Base-by-base conservation (phyloP, 2,329 filamentous ascomycete genomes). In the Pseudopithomyces chartarum region DNA sequence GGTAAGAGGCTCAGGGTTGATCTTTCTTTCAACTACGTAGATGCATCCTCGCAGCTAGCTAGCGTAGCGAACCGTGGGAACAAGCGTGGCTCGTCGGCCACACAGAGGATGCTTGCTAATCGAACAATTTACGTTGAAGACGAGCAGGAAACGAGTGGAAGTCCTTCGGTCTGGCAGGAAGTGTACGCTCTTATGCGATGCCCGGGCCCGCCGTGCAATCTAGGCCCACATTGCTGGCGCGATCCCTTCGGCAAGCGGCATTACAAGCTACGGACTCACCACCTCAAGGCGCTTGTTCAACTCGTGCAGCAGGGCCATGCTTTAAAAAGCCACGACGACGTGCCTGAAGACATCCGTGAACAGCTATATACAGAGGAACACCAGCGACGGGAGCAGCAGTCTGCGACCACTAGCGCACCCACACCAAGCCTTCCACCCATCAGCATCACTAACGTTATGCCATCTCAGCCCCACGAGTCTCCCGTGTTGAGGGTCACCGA, bases 231-330 rank as follows among this genome's bases (percentile, higher is more conserved):
- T 55, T 76, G 67, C 62, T 78, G 66, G 73, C 57, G 63, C 39
- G 68, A 76, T 55, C 68, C 69, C 19, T 17, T 61, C 29, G 53
- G 63, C 56, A 62, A 74, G 67, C 68, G 76, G 63, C 69, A 77
- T 57, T 69, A 75, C 47, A 69, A 60, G 53, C 65, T 76, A 0
- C 64, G 52, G 34, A 67, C 62, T 19, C 62, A 66, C 48, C 64
- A 74, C 54, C 57, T 76, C 11, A 73, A 60, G 59, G 59, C 40
- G 29, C 62, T 76, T 52, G 55, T 76, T 32, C 60, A 58, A 39
- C 65, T 66, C 58, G 62, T 69, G 36, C 50, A 70, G 54, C 56
- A 66, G 55, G 71, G 66, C 38, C 51, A 55, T 46, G 58, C 43
- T 15, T 52, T 71, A 40, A 46, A 60, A 45, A 61, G 52, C 36